Evolutionary conservation across 176 grass and related monocot genomes (phyloP), one percentile per base, ranked within the genome.

Genomic region (Lolium multiflorum): DNA sequence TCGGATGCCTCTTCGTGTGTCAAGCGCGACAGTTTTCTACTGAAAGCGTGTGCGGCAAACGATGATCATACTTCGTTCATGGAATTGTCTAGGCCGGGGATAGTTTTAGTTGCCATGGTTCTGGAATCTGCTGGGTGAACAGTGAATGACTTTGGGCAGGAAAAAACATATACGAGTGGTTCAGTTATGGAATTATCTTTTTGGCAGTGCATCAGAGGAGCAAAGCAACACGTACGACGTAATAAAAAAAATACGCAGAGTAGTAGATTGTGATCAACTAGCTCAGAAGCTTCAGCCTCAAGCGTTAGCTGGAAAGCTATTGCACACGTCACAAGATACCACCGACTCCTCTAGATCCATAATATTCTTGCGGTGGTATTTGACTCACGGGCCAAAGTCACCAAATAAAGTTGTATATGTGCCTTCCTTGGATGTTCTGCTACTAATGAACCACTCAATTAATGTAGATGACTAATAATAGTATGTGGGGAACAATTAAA

Each of bases 101-200:
- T 4, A 24, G 17, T 39, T 48, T 47, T 71, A 52, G n/a, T n/a
- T 82, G 49, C 11, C 60, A 21, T 49, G 46, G 11, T 71, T 78
- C 44, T 79, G 13, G 55, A 87, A 11, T n/a, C 22, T 64, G 15
- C 64, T 67, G 38, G 48, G 47, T 55, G 62, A 71, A 51, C 50
- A 50, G 8, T 35, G 18, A 46, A 7, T 39, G 46, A 9, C 1
- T 56, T 59, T 59, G 58, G 35, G 59, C 14, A 67, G 7, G 13
- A 75, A 71, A 15, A 72, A 28, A 64, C 43, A 21, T 62, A 31
- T 37, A 22, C 3, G 12, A 57, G 82, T 75, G 67, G 76, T 88
- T 83, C 21, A 11, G 51, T 50, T 39, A 1, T 31, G 16, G 44
- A 20, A 79, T 1, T 84, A 18, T 75, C 25, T 7, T 50, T 10